Percentiles rank a stretch among this genome's conserved stretches.
These are phyloP conservation scores for Gnomoniopsis smithogilvyi DNA, from an alignment of 2,329 filamentous ascomycete species.

Conservation along the genomic window DNA sequence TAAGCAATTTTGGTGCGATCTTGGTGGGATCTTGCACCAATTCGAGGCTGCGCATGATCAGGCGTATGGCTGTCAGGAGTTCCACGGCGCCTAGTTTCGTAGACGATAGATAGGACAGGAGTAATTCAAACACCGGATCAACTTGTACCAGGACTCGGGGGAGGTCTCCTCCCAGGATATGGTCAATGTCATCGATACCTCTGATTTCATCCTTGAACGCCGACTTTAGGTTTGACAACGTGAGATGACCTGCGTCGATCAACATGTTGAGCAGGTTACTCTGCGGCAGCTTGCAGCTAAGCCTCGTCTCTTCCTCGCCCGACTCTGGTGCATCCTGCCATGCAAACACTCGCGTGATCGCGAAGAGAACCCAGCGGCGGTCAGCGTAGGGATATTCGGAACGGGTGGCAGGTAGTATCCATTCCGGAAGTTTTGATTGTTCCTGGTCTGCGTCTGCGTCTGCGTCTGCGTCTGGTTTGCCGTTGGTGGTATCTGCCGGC, in stretches of 20 bases:
- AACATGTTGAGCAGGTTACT: constrained; percentile 58
- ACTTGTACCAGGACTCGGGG: constrained; percentile 59
- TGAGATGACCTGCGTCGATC: constrained; percentile 58
- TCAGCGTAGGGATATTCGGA: constrained; percentile 54
- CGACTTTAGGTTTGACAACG: constrained; percentile 54
- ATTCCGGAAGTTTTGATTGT: constrained; percentile 37
- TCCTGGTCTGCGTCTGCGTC: constrained; percentile 13
- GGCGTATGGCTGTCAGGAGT: constrained; percentile 62
- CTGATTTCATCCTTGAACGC: constrained; percentile 50
- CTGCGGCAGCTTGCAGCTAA: constrained; percentile 43
- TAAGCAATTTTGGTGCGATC: constrained; percentile 19
- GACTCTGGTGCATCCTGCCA: constrained; percentile 46
- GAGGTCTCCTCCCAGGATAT: constrained; percentile 57
- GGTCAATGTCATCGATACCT: constrained; percentile 39
- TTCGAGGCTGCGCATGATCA: constrained; percentile 68
- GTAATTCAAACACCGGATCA: constrained; percentile 66
- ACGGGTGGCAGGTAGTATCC: constrained; percentile 46
- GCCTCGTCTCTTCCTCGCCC: constrained; percentile 37
- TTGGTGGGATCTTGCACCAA: constrained; percentile 44
- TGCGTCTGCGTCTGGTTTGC: not conserved
- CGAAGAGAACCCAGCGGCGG: constrained; percentile 62
- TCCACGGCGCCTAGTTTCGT: constrained; percentile 65
- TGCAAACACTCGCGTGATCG: constrained; percentile 59
- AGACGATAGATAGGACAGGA: constrained; percentile 62
- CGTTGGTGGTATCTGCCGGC: not conserved